These are phyloP conservation scores for Glebionis coronaria DNA, from an alignment of 129 eudicot genomes.

Conservation along the genomic window DNA sequence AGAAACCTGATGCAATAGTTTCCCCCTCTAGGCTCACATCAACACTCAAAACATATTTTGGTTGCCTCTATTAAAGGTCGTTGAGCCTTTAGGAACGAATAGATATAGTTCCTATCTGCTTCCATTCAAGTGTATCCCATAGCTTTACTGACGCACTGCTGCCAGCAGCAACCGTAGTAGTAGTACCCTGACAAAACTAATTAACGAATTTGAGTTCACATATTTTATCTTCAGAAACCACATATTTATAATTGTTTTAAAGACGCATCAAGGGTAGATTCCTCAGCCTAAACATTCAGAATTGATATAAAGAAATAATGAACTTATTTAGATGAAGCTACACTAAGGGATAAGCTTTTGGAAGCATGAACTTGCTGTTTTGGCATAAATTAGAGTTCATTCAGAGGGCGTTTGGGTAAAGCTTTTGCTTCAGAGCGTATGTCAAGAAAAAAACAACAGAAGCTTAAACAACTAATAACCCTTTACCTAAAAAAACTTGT, in stretches of 20 bases:
- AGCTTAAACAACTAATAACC: too few species aligned
- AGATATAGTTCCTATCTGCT: constrained; percentile 57
- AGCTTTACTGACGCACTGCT: constrained; percentile 88
- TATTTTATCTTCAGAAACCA: neutral
- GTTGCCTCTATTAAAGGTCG: constrained; percentile 61
- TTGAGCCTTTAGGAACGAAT: constrained; percentile 73
- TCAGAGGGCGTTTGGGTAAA: too few species aligned
- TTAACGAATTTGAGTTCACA: too few species aligned
- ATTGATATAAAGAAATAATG: neutral
- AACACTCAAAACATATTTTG: constrained; percentile 90
- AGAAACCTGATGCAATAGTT: constrained; percentile 84
- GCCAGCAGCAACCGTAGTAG: constrained; percentile 82
- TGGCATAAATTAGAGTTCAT: neutral
- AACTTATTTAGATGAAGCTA: neutral
- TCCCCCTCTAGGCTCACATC: constrained; percentile 90
- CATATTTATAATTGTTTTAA: neutral
- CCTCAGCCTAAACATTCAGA: neutral
- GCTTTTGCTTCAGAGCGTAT: too few species aligned
- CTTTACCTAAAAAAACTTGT: too few species aligned
- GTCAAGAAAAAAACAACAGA: too few species aligned
- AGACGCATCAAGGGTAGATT: neutral
- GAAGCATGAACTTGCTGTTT: neutral
- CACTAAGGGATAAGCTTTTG: neutral
- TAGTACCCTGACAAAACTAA: constrained; percentile 55
- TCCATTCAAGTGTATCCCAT: constrained; percentile 97